phyloP scores from a whole-genome alignment of 768 basidiomycete genomes.

The Leucosporidium scottii region DNA sequence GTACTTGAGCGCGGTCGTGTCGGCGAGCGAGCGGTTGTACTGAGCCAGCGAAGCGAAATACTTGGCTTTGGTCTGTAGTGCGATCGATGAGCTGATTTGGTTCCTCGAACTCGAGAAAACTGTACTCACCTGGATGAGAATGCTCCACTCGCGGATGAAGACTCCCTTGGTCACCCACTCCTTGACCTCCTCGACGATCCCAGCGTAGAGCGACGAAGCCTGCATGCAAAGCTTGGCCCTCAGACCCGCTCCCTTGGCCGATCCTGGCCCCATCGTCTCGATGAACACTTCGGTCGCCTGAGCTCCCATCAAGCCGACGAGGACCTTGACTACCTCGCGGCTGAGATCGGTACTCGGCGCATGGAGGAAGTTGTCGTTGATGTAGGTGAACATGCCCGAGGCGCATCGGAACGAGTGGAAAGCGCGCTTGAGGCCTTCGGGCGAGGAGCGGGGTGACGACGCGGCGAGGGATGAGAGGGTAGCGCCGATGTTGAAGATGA shows the following conservation, averaged over 20 bases:
- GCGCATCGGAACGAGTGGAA: slow-evolving; percentile 85
- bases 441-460: slow-evolving; percentile 74
- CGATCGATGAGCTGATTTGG: not conserved
- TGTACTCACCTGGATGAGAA: slow-evolving; percentile 62
- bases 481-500: slow-evolving; percentile 90
- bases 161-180: slow-evolving; percentile 96
- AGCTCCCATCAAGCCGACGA: slow-evolving; percentile 76
- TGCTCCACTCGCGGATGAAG: slow-evolving; percentile 90
- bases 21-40: slow-evolving; percentile 75
- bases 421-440: slow-evolving; percentile 84
- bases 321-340: slow-evolving; percentile 87
- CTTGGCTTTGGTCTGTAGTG: slow-evolving; percentile 74
- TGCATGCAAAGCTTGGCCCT: slow-evolving; percentile 79
- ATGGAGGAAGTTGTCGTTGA: slow-evolving; percentile 98
- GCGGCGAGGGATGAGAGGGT: slow-evolving; percentile 88
- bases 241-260: slow-evolving; percentile 77
- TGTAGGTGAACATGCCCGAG: slow-evolving; percentile 95
- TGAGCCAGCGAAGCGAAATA: slow-evolving; percentile 78
- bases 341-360: slow-evolving; percentile 92
- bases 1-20: slow-evolving; percentile 66
- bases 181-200: slow-evolving; percentile 83
- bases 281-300: slow-evolving; percentile 95
- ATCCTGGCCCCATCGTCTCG: slow-evolving; percentile 57
- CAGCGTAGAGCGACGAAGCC: slow-evolving; percentile 69
- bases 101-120: not conserved